Evolutionary conservation across 1,284 basidiomycete species (phyloP), one percentile per base, ranked within the genome.

Genomic region (Pseudozyma tsukubaensis): DNA sequence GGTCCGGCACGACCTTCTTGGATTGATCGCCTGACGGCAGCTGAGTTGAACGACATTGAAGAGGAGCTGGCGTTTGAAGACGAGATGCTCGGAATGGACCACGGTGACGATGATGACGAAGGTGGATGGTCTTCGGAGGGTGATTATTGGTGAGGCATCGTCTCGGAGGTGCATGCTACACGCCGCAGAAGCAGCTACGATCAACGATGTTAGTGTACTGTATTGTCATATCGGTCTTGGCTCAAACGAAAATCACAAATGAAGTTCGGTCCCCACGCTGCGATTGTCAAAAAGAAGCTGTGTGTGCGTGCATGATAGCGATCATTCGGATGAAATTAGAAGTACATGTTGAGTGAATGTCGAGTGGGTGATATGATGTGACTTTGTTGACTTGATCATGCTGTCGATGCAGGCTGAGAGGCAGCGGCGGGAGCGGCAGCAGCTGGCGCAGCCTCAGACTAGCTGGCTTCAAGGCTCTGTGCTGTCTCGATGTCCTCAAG

Each of bases 41-140:
- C 34, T 4, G 51, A 62, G 11, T 21, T 69, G 42, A 59, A 62
- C 29, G 35, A 42, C 13, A 11, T 69, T 19, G 67, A 70, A 29
- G 42, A 34, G 16, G 67, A 63, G 10, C 21, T 68, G 37, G 55
- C 24, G 2, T 37, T 53, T 13, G 54, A 58, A 16, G 53, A 58
- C 39, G 53, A 43, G 12, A 10, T 45, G 9, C 40, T 50, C 4
- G 48, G 44, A 4, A 19, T 42, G 39, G 54, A 44, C 6, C 54
- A 56, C 1, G 55, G n/a, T 16, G 56, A 61, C 4, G 52, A 50
- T 1, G 57, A 59, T 11, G 50, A 53, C 1, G 24, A 24, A 36
- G 47, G 18, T 32, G 16, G 37, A 32, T 39, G 36, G 19, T 36
- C 18, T 18, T 52, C 32, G 29, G 56, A 10, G 19, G 43, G 42